Base-by-base conservation (phyloP, 2,329 filamentous ascomycete genomes). In the Simplicillium sp. region DNA sequence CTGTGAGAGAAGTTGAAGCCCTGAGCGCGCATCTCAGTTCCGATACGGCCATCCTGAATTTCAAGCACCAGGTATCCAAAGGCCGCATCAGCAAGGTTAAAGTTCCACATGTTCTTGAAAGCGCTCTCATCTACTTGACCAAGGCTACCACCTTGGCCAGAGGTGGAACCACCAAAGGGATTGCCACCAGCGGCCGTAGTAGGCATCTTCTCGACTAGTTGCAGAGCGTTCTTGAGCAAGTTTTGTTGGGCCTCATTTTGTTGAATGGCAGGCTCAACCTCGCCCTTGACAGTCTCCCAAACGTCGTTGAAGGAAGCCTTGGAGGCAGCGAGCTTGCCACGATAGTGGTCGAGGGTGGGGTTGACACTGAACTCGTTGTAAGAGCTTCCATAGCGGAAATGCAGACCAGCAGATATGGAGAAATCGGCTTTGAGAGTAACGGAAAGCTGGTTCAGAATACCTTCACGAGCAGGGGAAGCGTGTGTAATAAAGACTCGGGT, bases 51-150 rank as follows among this genome's bases (percentile, higher is more conserved):
- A 56, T 88, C 86, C 58, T 98, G 92, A 45, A 98, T 83, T 60
- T 98, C 92, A 43, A 98, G 67, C 13, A 97, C 88, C 39, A 98
- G 73, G 73, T 88, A 98, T 46, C 92, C 92, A 60, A 97, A 98
- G 15, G 92, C 90, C 41, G 92, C 92, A 68, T 98, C 92, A 25
- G 92, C 92, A 50, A 98, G 66, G 62, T 97, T 97, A 68, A 98
- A 98, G 65, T 98, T 98, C 92, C 92, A 98, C 92, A 97, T 97
- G 61, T 98, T 98, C 72, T 98, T 98, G 76, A 98, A 98, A 2
- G 92, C 92, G 54, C 89, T 96, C 70, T 98, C 92, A 48, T 98
- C 92, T 14, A 98, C 88, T 56, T 94, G 86, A 28, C 92, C 92
- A 38, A 87, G 82, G 20, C 20, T 25, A 43, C 78, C 75, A 40